phyloP scores from a whole-genome alignment of 768 basidiomycete species.

The Coprinopsis strossmayeri region DNA sequence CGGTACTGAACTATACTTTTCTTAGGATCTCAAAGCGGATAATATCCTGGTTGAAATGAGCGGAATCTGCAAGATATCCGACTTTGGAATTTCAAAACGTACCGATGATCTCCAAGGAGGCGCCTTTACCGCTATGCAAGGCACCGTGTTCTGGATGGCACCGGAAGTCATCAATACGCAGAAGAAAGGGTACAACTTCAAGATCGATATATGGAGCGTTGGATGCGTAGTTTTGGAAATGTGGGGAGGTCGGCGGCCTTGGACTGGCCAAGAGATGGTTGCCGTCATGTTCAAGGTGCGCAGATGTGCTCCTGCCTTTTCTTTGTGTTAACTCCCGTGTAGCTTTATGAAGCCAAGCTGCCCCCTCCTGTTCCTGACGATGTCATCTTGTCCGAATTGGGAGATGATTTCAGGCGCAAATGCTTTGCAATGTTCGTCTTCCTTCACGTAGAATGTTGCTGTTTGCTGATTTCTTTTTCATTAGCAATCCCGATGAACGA shows the following conservation, averaged over 20 bases:
- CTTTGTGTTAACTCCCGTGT: slow-evolving; percentile 3
- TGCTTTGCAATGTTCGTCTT: slow-evolving; percentile 82
- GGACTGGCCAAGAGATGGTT: slow-evolving; percentile 85
- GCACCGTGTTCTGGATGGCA: slow-evolving; percentile 99
- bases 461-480: slow-evolving; percentile 8
- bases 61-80: slow-evolving; percentile 94
- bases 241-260: slow-evolving; percentile 96
- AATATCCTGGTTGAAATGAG: slow-evolving; percentile 93
- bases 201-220: slow-evolving; percentile 98
- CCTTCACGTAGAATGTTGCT: slow-evolving; percentile 3
- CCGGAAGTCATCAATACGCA: slow-evolving; percentile 88
- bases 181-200: slow-evolving; percentile 90
- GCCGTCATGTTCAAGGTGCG: slow-evolving; percentile 92
- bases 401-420: slow-evolving; percentile 78
- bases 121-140: slow-evolving; percentile 93
- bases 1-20: no score
- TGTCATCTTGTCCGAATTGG: slow-evolving; percentile 65
- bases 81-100: slow-evolving; percentile 97
- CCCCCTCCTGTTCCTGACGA: slow-evolving; percentile 88
- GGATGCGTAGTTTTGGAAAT: slow-evolving; percentile 99
- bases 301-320: slow-evolving; percentile 4
- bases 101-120: slow-evolving; percentile 80
- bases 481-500: slow-evolving; percentile 80
- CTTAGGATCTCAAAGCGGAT: slow-evolving; percentile 92
- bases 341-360: slow-evolving; percentile 82